Evolutionary conservation across 192 early-diverging fungal species (phyloP).

Genomic region (Mortierella hygrophila): DNA sequence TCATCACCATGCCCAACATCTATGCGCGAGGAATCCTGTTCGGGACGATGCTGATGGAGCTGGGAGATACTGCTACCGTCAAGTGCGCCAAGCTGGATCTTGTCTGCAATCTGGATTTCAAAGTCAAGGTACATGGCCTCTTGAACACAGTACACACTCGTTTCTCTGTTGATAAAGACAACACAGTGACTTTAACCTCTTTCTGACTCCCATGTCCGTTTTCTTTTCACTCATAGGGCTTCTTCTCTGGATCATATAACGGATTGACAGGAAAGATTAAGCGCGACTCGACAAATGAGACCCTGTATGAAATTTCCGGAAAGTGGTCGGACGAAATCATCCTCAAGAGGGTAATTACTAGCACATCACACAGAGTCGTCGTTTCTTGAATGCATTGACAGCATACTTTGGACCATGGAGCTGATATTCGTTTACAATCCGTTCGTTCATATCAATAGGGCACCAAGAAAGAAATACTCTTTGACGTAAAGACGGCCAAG

Average conservation of each 20-base stretch:
- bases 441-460: constrained; percentile 33
- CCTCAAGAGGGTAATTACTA: constrained; percentile 59
- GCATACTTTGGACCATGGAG: background rate
- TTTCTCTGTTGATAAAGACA: background rate
- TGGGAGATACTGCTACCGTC: constrained; percentile 86
- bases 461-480: constrained; percentile 69
- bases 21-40: constrained; percentile 94
- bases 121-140: constrained; percentile 78
- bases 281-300: constrained; percentile 78
- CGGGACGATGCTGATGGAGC: constrained; percentile 94
- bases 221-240: constrained; percentile 63
- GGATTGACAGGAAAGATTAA: constrained; percentile 88
- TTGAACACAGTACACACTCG: background rate
- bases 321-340: constrained; percentile 87
- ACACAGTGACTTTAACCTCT: background rate
- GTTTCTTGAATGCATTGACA: background rate
- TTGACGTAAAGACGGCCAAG: constrained; percentile 78
- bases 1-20: constrained; percentile 90
- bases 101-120: constrained; percentile 89
- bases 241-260: constrained; percentile 82
- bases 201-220: background rate
- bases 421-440: background rate
- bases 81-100: constrained; percentile 81
- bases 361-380: background rate
- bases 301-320: constrained; percentile 86